Conservation (phyloP, 108 stramenopile species). For the Skeletonema marinoi region DNA sequence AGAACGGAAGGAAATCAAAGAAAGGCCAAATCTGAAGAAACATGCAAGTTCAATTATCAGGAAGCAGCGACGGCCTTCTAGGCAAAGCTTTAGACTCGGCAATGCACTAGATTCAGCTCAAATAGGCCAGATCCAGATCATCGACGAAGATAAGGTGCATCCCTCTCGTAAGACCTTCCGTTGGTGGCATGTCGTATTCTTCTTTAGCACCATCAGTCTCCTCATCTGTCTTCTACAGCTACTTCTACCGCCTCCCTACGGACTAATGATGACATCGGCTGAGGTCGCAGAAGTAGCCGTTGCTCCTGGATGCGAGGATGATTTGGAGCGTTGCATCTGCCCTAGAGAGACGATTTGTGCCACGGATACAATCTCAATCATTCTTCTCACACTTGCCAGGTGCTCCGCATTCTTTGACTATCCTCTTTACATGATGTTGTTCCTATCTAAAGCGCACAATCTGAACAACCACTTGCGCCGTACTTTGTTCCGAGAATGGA, state of each 20-base stretch:
- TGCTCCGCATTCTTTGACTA: constrained; percentile 34
- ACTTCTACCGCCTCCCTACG: constrained; percentile 17
- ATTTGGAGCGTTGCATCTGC: constrained; percentile 16
- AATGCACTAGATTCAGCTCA: too few relatives aligned
- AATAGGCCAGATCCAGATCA: too few relatives aligned
- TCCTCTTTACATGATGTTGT: constrained; percentile 29
- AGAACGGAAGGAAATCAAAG: too few relatives aligned
- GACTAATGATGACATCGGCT: constrained; percentile 14
- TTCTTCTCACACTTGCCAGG: constrained; percentile 16
- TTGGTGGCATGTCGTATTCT: constrained; percentile 22
- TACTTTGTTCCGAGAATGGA: constrained; percentile 11
- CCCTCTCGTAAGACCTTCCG: not conserved
- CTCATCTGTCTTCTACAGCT: constrained; percentile 9
- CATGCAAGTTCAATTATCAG: too few relatives aligned
- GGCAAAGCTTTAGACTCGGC: too few relatives aligned
- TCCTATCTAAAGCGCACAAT: constrained; percentile 27
- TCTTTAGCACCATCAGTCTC: constrained; percentile 16
- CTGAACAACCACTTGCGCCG: constrained; percentile 18
- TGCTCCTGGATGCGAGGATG: constrained; percentile 15
- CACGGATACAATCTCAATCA: constrained; percentile 3
- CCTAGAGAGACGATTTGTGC: constrained; percentile 35
- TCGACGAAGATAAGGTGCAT: too few relatives aligned
- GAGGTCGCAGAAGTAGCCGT: constrained; percentile 3
- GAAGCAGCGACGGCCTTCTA: too few relatives aligned
- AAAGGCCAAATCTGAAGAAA: too few relatives aligned